These are phyloP conservation scores for Ramularia endophylla DNA, from an alignment of 2,329 filamentous ascomycete genomes.

Conservation along the genomic window DNA sequence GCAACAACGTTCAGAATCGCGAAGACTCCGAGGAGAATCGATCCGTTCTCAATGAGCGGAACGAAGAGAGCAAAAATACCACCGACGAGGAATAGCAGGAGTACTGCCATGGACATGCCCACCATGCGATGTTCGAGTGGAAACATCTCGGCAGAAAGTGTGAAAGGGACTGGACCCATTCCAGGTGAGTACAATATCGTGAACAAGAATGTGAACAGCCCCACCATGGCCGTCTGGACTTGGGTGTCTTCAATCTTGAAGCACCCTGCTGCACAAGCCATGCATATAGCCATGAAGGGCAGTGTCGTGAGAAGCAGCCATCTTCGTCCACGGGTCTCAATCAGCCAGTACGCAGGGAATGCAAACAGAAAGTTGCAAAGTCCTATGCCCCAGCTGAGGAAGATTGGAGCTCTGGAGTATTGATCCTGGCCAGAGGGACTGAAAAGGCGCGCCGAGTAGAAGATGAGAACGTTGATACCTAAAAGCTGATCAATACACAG, in stretches of 20 bases:
- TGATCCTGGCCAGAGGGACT: constrained; percentile 8
- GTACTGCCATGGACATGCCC: constrained; percentile 64
- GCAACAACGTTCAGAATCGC: constrained; percentile 27
- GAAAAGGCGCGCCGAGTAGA: constrained; percentile 26
- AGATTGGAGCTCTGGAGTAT: constrained; percentile 14
- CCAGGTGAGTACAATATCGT: constrained; percentile 30
- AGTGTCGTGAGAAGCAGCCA: constrained; percentile 43
- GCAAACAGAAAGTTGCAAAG: constrained; percentile 39
- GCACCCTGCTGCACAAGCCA: constrained; percentile 45
- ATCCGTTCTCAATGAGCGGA: constrained; percentile 15
- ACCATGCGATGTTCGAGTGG: constrained; percentile 60
- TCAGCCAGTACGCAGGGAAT: constrained; percentile 54
- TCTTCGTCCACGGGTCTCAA: constrained; percentile 52
- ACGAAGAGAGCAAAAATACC: constrained; percentile 27
- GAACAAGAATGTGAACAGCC: constrained; percentile 52
- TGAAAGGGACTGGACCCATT: constrained; percentile 55
- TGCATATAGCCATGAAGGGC: constrained; percentile 42
- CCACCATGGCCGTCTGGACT: constrained; percentile 46
- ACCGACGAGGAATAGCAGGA: constrained; percentile 27
- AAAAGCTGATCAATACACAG: neutral
- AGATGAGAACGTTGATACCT: constrained; percentile 19
- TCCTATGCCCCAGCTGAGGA: constrained; percentile 27
- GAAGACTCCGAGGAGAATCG: constrained; percentile 25
- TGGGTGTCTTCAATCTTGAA: constrained; percentile 40
- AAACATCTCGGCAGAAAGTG: constrained; percentile 64